These are phyloP conservation scores for Elaeagnus macrophylla DNA, from an alignment of 306 rosid genomes.

Conservation along the genomic window DNA sequence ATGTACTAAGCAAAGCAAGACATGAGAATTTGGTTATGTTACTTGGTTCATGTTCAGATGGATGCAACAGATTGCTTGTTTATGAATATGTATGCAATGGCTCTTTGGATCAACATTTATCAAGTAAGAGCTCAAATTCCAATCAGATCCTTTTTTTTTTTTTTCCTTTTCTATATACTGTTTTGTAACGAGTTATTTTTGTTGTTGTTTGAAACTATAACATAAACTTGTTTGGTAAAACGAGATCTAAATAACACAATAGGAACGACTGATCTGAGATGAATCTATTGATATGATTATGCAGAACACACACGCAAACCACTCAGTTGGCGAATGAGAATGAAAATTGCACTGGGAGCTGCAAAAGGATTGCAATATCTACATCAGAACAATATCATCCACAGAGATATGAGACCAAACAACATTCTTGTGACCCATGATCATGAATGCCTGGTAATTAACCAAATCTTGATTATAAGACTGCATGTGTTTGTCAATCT, in stretches of 20 bases:
- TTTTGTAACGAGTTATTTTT: too few species aligned
- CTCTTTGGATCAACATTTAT: slow-evolving; percentile 64
- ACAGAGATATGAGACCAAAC: slow-evolving; percentile 76
- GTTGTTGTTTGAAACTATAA: too few species aligned
- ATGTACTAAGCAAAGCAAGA: slow-evolving; percentile 63
- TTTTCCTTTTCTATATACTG: too few species aligned
- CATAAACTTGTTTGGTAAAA: too few species aligned
- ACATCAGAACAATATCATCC: slow-evolving; percentile 62
- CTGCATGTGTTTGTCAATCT: too few species aligned
- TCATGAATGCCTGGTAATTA: slow-evolving; percentile 53
- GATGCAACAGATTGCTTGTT: slow-evolving; percentile 64
- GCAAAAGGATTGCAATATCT: slow-evolving; percentile 72
- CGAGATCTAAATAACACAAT: too few species aligned
- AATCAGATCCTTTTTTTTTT: too few species aligned
- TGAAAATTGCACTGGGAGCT: slow-evolving; percentile 61
- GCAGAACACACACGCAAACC: slow-evolving; percentile 42
- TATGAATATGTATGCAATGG: slow-evolving; percentile 81
- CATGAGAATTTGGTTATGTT: slow-evolving; percentile 77
- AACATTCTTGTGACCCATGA: slow-evolving; percentile 86
- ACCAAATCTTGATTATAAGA: too few species aligned
- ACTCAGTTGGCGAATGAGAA: slow-evolving; percentile 65
- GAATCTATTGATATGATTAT: neutral
- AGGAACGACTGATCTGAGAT: too few species aligned
- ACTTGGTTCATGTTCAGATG: slow-evolving; percentile 72
- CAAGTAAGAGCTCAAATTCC: slow-evolving; percentile 28